Conservation (phyloP, 148 eudicot genomes). For the Simmondsia chinensis region DNA sequence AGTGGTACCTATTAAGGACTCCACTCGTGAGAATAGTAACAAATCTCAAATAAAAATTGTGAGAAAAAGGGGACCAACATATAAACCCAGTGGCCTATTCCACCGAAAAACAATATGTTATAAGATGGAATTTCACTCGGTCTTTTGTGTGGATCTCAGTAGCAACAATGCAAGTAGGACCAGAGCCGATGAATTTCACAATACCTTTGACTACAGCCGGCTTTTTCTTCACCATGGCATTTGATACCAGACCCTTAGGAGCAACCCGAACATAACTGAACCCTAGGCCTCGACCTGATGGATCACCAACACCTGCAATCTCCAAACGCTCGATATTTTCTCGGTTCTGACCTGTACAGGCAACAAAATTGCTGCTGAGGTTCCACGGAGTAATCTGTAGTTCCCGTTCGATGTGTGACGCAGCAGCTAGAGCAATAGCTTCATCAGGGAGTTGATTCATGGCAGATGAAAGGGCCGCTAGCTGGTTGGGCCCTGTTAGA, state of each 20-base stretch:
- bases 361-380: conserved; percentile 90
- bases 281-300: conserved; percentile 96
- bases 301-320: conserved; percentile 98
- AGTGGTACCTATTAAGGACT: too few species aligned
- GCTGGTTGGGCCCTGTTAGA: conserved; percentile 42
- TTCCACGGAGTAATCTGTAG: conserved; percentile 98
- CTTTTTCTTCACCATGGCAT: conserved; percentile 73
- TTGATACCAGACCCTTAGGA: conserved; percentile 76
- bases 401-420: conserved; percentile 97
- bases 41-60: too few species aligned
- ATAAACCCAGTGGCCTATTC: too few species aligned
- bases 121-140: too few species aligned
- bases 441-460: conserved; percentile 97
- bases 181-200: too few species aligned
- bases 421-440: conserved; percentile 94
- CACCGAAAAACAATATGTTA: too few species aligned
- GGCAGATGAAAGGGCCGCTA: conserved; percentile 61
- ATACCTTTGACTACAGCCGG: conserved; percentile 50
- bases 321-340: conserved; percentile 93
- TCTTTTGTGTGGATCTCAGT: too few species aligned
- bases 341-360: conserved; percentile 86
- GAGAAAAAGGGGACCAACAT: too few species aligned
- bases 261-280: conserved; percentile 88
- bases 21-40: too few species aligned
- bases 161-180: too few species aligned